These are phyloP conservation scores for Tieghemiomyces parasiticus DNA, from an alignment of 192 early-diverging fungal species.

Conservation along the genomic window DNA sequence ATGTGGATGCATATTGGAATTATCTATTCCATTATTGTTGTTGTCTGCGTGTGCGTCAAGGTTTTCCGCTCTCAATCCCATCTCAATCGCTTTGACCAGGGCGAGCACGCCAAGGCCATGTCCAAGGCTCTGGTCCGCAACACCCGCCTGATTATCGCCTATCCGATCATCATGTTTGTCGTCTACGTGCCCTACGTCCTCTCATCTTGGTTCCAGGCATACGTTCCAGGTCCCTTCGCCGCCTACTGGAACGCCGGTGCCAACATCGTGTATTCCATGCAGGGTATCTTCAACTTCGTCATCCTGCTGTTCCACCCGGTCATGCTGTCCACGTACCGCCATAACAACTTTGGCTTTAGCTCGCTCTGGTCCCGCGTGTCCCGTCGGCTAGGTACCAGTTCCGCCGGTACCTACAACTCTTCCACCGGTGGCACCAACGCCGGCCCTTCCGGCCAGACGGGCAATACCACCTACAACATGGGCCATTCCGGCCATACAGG, in stretches of 20 bases:
- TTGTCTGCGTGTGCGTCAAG: background rate
- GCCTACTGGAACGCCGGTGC: background rate
- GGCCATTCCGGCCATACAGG: background rate
- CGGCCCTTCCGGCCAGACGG: background rate
- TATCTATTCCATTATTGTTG: background rate
- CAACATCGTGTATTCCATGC: background rate
- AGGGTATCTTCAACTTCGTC: slow-evolving; percentile 5
- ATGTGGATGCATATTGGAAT: background rate
- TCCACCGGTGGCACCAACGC: background rate
- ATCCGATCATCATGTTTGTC: background rate
- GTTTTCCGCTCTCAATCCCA: background rate
- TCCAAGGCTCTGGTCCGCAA: slow-evolving; percentile 10
- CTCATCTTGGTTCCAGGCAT: background rate
- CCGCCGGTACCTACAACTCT: background rate
- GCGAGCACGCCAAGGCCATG: background rate
- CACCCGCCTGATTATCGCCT: slow-evolving; percentile 11
- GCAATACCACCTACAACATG: background rate
- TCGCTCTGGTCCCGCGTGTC: slow-evolving; percentile 3
- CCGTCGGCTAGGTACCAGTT: background rate
- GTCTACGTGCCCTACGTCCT: slow-evolving; percentile 7
- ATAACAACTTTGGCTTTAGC: slow-evolving; percentile 7
- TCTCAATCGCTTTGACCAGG: background rate
- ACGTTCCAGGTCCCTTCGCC: background rate
- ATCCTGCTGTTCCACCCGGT: slow-evolving; percentile 11
- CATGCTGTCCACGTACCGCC: slow-evolving; percentile 6